phyloP scores from a whole-genome alignment of 495 filamentous ascomycete species.

The Penicillium nucicola region DNA sequence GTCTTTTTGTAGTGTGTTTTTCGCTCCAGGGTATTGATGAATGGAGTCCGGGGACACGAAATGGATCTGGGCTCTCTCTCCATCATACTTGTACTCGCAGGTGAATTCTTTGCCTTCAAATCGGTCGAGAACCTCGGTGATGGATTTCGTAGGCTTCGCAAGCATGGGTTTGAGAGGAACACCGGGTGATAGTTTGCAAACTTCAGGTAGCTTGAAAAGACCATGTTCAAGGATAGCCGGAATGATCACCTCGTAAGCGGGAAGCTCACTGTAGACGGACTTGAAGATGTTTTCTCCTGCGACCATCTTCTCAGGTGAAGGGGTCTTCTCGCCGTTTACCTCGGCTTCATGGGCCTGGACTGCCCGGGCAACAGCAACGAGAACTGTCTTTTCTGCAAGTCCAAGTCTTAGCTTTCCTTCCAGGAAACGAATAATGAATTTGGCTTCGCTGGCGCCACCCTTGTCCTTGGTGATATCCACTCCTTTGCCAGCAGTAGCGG shows the following conservation, averaged over 20 bases:
- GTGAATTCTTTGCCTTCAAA: conserved; percentile 96
- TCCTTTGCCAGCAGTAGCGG: conserved; percentile 62
- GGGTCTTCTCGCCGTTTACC: conserved; percentile 60
- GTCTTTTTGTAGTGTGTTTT: conserved; percentile 46
- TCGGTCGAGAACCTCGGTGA: conserved; percentile 94
- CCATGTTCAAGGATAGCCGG: conserved; percentile 84
- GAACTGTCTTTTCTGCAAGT: conserved; percentile 85
- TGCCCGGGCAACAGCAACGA: conserved; percentile 85
- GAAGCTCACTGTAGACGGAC: conserved; percentile 89
- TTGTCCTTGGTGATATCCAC: conserved; percentile 90
- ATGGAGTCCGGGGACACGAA: conserved; percentile 83
- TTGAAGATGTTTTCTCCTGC: conserved; percentile 84
- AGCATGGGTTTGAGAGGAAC: conserved; percentile 98
- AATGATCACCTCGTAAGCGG: conserved; percentile 93
- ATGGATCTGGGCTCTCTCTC: conserved; percentile 95
- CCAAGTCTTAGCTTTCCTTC: conserved; percentile 93
- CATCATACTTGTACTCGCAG: conserved; percentile 99
- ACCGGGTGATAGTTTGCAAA: conserved; percentile 91
- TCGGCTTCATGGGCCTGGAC: conserved; percentile 77
- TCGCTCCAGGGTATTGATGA: conserved; percentile 56
- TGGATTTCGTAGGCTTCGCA: conserved; percentile 98
- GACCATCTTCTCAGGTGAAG: conserved; percentile 69
- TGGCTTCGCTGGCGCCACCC: conserved; percentile 90
- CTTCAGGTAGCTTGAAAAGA: conserved; percentile 72
- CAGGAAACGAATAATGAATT: conserved; percentile 86